Percentiles rank a stretch among this genome's conserved stretches.
These are phyloP conservation scores for Wickerhamiella alocasiicola DNA, from an alignment of 805 yeast genomes.

Conservation along the genomic window DNA sequence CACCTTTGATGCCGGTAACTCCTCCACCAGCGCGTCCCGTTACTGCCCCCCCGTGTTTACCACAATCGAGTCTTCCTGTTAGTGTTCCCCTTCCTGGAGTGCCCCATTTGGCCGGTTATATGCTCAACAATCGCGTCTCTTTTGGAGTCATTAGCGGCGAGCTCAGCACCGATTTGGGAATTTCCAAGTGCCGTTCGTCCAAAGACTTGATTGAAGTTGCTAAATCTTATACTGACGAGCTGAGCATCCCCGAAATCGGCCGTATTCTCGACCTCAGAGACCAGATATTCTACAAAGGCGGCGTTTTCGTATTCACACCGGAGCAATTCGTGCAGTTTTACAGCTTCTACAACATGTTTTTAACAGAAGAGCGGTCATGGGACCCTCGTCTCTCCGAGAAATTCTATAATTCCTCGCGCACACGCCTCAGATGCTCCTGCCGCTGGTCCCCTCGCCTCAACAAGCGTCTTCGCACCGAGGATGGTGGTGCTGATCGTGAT, in stretches of 20 bases:
- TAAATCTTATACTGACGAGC: constrained; percentile 2
- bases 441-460: constrained; percentile 8
- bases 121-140: constrained; percentile 10
- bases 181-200: constrained; percentile 5
- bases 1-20: constrained; percentile 3
- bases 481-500: background rate
- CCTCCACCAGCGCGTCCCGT: constrained; percentile 5
- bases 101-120: constrained; percentile 6
- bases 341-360: constrained; percentile 9
- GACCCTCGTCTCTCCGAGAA: constrained; percentile 11
- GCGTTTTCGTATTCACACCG: constrained; percentile 6
- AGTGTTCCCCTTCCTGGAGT: constrained; percentile 3
- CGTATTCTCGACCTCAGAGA: constrained; percentile 5
- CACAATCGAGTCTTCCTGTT: background rate
- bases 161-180: background rate
- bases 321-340: constrained; percentile 10
- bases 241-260: background rate
- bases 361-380: constrained; percentile 11
- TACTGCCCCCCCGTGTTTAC: constrained; percentile 3
- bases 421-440: constrained; percentile 9
- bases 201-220: constrained; percentile 9
- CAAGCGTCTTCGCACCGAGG: constrained; percentile 7
- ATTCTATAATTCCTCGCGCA: constrained; percentile 10
- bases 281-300: constrained; percentile 2
- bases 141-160: background rate